Evolutionary conservation across 2,329 filamentous ascomycete species (phyloP).

Genomic region (Aspergillus tubingensis): DNA sequence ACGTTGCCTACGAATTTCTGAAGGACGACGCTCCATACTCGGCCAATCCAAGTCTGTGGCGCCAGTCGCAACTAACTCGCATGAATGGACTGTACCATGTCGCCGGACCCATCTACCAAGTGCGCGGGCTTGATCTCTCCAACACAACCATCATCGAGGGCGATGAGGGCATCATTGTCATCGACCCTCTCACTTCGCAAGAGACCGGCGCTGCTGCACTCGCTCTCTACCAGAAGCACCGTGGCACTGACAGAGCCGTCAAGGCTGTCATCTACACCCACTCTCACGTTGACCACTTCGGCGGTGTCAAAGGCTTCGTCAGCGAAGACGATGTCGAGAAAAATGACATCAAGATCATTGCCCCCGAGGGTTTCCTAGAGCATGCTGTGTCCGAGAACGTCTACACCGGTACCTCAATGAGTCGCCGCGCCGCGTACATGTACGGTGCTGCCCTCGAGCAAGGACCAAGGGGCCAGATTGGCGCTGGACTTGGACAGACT

Average conservation of each 20-base stretch:
- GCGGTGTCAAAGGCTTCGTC: conserved; percentile 28
- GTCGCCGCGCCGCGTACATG: conserved; percentile 42
- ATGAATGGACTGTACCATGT: conserved; percentile 41
- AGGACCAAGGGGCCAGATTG: conserved; percentile 38
- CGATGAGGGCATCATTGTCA: conserved; percentile 39
- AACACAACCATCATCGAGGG: conserved; percentile 46
- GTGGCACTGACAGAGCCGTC: conserved; percentile 20
- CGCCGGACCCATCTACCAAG: conserved; percentile 40
- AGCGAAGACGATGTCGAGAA: conserved; percentile 9
- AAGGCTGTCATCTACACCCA: conserved; percentile 45
- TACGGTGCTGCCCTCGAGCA: conserved; percentile 38
- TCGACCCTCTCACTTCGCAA: conserved; percentile 41
- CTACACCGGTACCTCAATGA: conserved; percentile 42
- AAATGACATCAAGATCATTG: conserved; percentile 28
- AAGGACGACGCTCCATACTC: conserved; percentile 24
- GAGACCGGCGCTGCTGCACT: conserved; percentile 40
- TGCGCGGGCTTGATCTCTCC: conserved; percentile 45
- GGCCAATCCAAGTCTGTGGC: conserved; percentile 39
- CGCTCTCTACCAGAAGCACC: conserved; percentile 34
- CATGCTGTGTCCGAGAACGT: conserved; percentile 44
- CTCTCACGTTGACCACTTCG: conserved; percentile 44
- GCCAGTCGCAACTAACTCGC: conserved; percentile 33
- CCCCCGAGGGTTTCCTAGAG: conserved; percentile 44
- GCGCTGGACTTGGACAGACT: conserved; percentile 40
- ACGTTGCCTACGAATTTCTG: conserved; percentile 36